Conservation (phyloP, 2,329 filamentous ascomycete species). For the Aureobasidium lini region DNA sequence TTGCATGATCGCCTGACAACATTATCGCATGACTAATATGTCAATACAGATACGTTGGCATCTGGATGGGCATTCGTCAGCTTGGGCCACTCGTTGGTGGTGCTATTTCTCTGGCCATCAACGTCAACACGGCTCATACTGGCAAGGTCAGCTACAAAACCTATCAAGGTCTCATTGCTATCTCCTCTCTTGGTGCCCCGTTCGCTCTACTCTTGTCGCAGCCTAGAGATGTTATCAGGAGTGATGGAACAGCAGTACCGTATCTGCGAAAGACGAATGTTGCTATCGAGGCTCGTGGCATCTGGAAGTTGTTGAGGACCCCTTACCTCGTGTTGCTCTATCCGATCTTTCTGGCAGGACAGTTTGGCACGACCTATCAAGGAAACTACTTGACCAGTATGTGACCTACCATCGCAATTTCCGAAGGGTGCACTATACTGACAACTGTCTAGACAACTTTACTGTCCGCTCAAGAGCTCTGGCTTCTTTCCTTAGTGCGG, state of each 20-base stretch:
- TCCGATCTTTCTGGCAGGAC: conserved; percentile 35
- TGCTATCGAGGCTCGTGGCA: conserved; percentile 30
- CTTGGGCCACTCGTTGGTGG: not conserved
- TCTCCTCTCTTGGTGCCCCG: conserved; percentile 30
- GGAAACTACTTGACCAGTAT: conserved; percentile 42
- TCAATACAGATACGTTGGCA: not conserved
- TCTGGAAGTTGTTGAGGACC: conserved; percentile 27
- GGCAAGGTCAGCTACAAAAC: conserved; percentile 16
- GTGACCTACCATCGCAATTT: no score
- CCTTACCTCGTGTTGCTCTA: conserved; percentile 32
- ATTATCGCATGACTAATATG: not conserved
- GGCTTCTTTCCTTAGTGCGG: conserved; percentile 35
- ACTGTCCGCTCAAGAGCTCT: conserved; percentile 40
- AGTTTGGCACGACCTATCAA: conserved; percentile 36
- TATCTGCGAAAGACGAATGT: conserved; percentile 30
- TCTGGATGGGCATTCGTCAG: conserved; percentile 14
- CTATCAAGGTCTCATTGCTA: conserved; percentile 17
- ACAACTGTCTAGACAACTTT: conserved; percentile 30
- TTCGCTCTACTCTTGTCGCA: conserved; percentile 34
- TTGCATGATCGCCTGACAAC: not conserved
- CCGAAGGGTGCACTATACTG: no score
- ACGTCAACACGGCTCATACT: conserved; percentile 12
- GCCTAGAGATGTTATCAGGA: conserved; percentile 35
- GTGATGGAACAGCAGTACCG: conserved; percentile 32
- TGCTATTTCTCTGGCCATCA: conserved; percentile 13